Percentiles rank a stretch among this genome's conserved stretches.
Conservation (phyloP, 257 asterid species). For the Rubia yunnanensis region DNA sequence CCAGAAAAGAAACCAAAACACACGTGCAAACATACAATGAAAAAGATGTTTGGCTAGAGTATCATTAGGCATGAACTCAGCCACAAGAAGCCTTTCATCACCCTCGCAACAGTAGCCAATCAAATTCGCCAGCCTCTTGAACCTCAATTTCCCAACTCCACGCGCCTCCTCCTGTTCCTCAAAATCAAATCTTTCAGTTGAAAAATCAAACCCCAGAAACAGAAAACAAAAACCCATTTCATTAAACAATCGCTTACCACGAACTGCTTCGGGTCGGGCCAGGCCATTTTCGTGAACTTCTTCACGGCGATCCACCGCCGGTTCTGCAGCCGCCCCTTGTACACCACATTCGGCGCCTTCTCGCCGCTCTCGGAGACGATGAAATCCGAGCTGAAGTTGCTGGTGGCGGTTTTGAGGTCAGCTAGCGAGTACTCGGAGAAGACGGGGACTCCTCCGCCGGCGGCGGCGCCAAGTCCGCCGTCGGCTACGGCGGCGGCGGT, state of each 20-base stretch:
- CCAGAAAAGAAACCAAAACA: neutral
- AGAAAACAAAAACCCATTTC: neutral
- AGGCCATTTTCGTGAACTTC: slow-evolving; percentile 77
- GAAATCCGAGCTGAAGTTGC: slow-evolving; percentile 77
- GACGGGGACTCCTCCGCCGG: slow-evolving; percentile 25
- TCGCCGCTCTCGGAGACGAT: slow-evolving; percentile 95
- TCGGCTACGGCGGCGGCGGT: slow-evolving; percentile 38
- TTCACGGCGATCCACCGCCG: slow-evolving; percentile 90
- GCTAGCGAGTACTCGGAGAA: slow-evolving; percentile 75
- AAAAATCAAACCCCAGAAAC: neutral
- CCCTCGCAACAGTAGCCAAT: slow-evolving; percentile 96
- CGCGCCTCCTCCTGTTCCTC: slow-evolving; percentile 70
- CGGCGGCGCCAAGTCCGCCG: slow-evolving; percentile 5
- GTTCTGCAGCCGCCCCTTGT: slow-evolving; percentile 71
- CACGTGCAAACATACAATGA: slow-evolving; percentile 49
- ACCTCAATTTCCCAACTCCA: slow-evolving; percentile 96
- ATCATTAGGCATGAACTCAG: slow-evolving; percentile 96
- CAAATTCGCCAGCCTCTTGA: slow-evolving; percentile 92
- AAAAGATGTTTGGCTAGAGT: slow-evolving; percentile 94
- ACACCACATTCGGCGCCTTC: slow-evolving; percentile 89
- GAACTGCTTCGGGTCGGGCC: slow-evolving; percentile 97
- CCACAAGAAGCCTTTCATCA: slow-evolving; percentile 92
- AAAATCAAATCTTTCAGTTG: slow-evolving; percentile 2
- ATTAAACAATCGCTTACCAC: slow-evolving; percentile 32
- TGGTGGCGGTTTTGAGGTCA: slow-evolving; percentile 78